phyloP scores from a whole-genome alignment of 202 grass and related monocot genomes.

The Musa balbisiana region DNA sequence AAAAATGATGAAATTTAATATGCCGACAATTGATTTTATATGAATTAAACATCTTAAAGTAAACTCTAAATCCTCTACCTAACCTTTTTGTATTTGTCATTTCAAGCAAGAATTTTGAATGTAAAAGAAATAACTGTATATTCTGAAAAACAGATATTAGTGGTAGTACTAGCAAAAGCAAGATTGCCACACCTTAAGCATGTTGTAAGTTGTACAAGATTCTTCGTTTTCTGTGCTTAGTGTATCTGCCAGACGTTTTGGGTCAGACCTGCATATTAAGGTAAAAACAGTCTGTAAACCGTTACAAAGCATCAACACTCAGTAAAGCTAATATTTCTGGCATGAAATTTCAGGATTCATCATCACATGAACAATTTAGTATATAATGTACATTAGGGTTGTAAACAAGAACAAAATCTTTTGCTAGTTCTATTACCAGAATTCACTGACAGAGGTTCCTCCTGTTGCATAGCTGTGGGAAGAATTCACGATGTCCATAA shows the following conservation, averaged over 20 bases:
- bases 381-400: neutral
- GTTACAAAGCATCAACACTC: too few relatives aligned
- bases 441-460: slow-evolving; percentile 84
- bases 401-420: neutral
- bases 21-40: neutral
- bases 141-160: neutral
- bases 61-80: too few relatives aligned
- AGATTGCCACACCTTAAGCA: slow-evolving; percentile 70
- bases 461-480: slow-evolving; percentile 93
- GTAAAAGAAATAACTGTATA: too few relatives aligned
- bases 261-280: slow-evolving; percentile 43
- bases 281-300: neutral
- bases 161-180: neutral
- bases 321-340: neutral
- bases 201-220: slow-evolving; percentile 93
- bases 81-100: too few relatives aligned
- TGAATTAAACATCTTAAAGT: neutral
- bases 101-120: neutral
- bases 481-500: slow-evolving; percentile 81
- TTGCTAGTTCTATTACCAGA: slow-evolving; percentile 43
- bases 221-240: slow-evolving; percentile 81
- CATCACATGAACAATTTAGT: neutral
- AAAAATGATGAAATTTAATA: neutral
- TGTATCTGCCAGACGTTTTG: slow-evolving; percentile 57
- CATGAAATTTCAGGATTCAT: neutral